phyloP scores from a whole-genome alignment of 2,329 filamentous ascomycete genomes.

The Colletotrichum truncatum region DNA sequence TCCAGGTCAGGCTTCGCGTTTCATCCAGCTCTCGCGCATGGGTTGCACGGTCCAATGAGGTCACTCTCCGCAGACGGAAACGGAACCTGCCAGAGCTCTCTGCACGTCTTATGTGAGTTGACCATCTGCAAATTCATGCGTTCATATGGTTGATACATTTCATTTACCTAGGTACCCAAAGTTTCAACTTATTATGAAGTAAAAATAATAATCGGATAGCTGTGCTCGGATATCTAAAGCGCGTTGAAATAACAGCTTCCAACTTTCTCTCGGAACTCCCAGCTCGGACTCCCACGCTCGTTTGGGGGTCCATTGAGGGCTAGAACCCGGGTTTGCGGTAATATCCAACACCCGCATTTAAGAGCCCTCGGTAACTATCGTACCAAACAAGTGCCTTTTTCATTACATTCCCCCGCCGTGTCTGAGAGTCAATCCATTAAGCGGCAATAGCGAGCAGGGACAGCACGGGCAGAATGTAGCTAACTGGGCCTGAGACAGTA shows the following conservation, averaged over 20 bases:
- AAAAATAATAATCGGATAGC: too few species aligned
- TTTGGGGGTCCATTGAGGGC: neutral
- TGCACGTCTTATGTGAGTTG: neutral
- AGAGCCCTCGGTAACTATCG: neutral
- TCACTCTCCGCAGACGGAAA: neutral
- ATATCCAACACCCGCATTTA: neutral
- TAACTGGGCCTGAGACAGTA: neutral
- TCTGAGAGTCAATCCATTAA: too few species aligned
- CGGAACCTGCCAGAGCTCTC: neutral
- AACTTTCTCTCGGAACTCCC: neutral
- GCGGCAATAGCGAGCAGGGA: slow-evolving; percentile 6
- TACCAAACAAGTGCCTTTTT: neutral
- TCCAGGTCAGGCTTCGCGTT: too few species aligned
- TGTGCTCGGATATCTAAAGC: neutral
- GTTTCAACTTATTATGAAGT: too few species aligned
- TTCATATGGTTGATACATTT: neutral
- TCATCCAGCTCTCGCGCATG: too few species aligned
- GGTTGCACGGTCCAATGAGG: neutral
- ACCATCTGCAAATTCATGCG: neutral
- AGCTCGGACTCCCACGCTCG: neutral
- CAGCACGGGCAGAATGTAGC: neutral
- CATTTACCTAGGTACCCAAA: too few species aligned
- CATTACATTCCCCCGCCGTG: neutral
- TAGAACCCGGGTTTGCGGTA: neutral
- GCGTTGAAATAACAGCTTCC: neutral